Percentiles rank a stretch among this genome's conserved stretches.
Conservation (phyloP, 139 green algal genomes). For the Chlamydomonas schloesseri region DNA sequence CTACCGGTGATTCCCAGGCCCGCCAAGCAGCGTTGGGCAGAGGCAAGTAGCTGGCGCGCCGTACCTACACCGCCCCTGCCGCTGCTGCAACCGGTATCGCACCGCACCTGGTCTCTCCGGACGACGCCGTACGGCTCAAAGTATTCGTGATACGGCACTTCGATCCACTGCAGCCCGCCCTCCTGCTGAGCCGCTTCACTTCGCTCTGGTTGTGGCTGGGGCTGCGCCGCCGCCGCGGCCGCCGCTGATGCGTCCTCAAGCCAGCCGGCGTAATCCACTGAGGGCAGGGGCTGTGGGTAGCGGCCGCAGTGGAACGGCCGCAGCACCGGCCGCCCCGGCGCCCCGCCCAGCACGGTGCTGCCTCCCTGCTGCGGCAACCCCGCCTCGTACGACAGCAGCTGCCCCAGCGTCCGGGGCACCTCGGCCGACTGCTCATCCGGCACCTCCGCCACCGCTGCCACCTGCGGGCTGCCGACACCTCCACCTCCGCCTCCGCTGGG, state of each 20-base stretch:
- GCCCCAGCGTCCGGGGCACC: conserved; percentile 4
- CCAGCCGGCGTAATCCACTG: conserved; percentile 3
- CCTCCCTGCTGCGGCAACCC: not conserved
- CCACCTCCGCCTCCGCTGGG: not conserved
- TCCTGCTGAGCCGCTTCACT: too few species aligned
- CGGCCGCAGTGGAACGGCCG: conserved; percentile 24
- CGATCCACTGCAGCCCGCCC: not conserved
- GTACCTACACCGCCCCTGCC: too few species aligned
- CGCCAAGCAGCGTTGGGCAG: too few species aligned
- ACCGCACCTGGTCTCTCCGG: conserved; percentile 11
- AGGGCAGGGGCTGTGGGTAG: conserved; percentile 23
- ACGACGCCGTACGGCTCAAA: conserved; percentile 30
- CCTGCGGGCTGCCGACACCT: too few species aligned
- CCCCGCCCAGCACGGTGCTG: not conserved
- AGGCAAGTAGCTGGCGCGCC: too few species aligned
- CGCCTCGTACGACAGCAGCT: not conserved
- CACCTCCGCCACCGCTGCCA: not conserved
- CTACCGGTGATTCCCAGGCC: too few species aligned
- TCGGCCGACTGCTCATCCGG: not conserved
- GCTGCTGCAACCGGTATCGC: too few species aligned
- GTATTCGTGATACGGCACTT: conserved; percentile 34
- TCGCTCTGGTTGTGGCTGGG: not conserved
- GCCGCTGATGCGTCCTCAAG: not conserved
- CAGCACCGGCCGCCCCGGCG: not conserved
- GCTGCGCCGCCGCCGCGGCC: not conserved